Percentiles rank a stretch among this genome's conserved stretches.
Evolutionary conservation across 768 basidiomycete genomes (phyloP).

Genomic region (Myochromella boudieri): DNA sequence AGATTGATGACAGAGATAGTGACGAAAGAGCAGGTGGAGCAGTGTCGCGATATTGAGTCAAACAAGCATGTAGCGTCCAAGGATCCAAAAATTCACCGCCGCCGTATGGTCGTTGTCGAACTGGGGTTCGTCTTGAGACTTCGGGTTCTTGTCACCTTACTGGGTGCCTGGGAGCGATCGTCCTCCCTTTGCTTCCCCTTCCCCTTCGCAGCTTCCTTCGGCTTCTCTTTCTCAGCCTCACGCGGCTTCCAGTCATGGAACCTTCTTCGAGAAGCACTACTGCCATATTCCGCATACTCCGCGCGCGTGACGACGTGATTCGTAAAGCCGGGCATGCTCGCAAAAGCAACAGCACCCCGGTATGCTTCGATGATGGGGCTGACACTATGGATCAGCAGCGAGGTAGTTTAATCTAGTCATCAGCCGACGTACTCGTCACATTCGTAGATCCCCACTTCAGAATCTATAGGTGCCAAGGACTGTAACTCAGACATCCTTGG

Average conservation of each 20-base stretch:
- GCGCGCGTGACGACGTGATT: slow-evolving; percentile 64
- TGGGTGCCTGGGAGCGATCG: slow-evolving; percentile 25
- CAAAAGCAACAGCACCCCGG: slow-evolving; percentile 58
- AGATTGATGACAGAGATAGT: not conserved
- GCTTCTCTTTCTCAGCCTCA: slow-evolving; percentile 34
- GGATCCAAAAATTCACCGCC: slow-evolving; percentile 10
- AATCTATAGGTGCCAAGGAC: slow-evolving; percentile 79
- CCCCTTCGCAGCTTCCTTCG: slow-evolving; percentile 26
- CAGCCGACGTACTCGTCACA: slow-evolving; percentile 64
- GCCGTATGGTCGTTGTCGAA: slow-evolving; percentile 17
- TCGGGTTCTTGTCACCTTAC: slow-evolving; percentile 18
- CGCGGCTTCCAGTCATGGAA: slow-evolving; percentile 62
- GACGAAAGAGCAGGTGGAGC: not conserved
- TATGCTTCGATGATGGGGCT: slow-evolving; percentile 72
- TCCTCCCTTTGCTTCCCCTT: slow-evolving; percentile 34
- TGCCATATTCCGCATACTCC: slow-evolving; percentile 86
- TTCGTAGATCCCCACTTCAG: slow-evolving; percentile 70
- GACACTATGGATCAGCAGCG: slow-evolving; percentile 13
- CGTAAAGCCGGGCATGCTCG: slow-evolving; percentile 49
- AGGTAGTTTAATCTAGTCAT: slow-evolving; percentile 6
- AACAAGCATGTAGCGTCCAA: not conserved
- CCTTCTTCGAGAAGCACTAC: slow-evolving; percentile 70
- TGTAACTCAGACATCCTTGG: slow-evolving; percentile 72
- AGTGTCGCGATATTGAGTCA: not conserved
- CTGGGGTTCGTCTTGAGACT: slow-evolving; percentile 11